Evolutionary conservation across 2,329 filamentous ascomycete genomes (phyloP).

Genomic region (Fusarium avenaceum): DNA sequence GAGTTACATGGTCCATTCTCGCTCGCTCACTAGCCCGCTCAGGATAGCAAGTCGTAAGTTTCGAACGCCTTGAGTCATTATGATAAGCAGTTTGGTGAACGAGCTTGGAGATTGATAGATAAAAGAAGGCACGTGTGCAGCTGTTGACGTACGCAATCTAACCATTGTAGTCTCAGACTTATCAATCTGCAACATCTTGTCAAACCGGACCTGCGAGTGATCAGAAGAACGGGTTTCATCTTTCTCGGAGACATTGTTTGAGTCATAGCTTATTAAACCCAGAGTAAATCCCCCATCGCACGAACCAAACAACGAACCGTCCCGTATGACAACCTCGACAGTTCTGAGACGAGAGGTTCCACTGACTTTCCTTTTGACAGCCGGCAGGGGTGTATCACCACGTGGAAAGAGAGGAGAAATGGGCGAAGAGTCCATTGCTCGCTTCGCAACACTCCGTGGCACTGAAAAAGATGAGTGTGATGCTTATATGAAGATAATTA

Average conservation of each 20-base stretch:
- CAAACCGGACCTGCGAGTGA: conserved; percentile 2
- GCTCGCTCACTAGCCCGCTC: not conserved
- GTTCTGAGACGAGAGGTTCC: conserved; percentile 1
- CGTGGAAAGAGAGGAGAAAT: conserved; percentile 15
- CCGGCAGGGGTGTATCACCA: conserved; percentile 29
- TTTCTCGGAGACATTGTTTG: not conserved
- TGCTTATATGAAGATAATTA: not conserved
- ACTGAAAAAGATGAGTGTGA: not conserved
- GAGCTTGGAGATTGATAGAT: not conserved
- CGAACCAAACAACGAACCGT: conserved; percentile 20
- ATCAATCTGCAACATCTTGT: conserved; percentile 9
- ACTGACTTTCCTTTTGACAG: conserved; percentile 24
- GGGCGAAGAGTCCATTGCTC: not conserved
- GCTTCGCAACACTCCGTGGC: conserved; percentile 6
- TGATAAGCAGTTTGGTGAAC: not conserved
- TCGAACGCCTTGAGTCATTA: not conserved
- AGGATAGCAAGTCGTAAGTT: not conserved
- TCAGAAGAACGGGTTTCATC: not conserved
- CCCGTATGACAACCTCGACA: conserved; percentile 6
- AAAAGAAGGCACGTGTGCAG: not conserved
- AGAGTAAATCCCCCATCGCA: conserved; percentile 13
- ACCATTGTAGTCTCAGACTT: not conserved
- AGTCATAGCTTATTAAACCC: conserved; percentile 8
- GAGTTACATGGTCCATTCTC: not conserved
- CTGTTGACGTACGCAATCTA: not conserved